phyloP scores from a whole-genome alignment of 768 basidiomycete species.

The Trametes villosa region DNA sequence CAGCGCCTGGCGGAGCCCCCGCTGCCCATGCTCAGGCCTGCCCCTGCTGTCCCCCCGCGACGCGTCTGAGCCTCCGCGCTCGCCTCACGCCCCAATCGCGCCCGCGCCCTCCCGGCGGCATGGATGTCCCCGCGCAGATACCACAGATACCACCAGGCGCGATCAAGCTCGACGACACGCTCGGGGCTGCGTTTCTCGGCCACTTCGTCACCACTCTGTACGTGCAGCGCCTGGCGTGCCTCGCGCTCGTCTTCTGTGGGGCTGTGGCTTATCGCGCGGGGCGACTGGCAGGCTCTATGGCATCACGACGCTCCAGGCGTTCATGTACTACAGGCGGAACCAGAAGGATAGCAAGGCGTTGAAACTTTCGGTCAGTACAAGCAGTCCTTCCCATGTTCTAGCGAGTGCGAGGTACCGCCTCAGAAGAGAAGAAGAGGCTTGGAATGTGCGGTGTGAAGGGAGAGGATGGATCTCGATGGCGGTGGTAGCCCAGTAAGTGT shows the following conservation, averaged over 20 bases:
- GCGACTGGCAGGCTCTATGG: conserved; percentile 6
- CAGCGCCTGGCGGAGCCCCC: not conserved
- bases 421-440: no score
- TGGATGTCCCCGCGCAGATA: not conserved
- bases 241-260: not conserved
- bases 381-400: not conserved
- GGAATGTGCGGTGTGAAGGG: no score
- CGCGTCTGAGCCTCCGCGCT: not conserved
- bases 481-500: no score
- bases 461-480: no score
- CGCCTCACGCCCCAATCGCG: not conserved
- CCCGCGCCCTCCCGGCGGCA: not conserved
- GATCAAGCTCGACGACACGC: conserved; percentile 19
- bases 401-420: not conserved
- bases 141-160: not conserved
- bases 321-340: conserved; percentile 9
- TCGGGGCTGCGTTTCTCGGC: conserved; percentile 27
- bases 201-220: conserved; percentile 24
- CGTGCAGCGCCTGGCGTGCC: not conserved
- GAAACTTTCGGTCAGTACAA: not conserved
- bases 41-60: not conserved
- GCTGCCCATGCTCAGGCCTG: not conserved
- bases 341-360: not conserved
- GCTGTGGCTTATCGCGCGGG: not conserved
- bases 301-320: conserved; percentile 14